Evolutionary conservation across 192 early-diverging fungal genomes (phyloP).

Genomic region (Spizellomyces punctatus): DNA sequence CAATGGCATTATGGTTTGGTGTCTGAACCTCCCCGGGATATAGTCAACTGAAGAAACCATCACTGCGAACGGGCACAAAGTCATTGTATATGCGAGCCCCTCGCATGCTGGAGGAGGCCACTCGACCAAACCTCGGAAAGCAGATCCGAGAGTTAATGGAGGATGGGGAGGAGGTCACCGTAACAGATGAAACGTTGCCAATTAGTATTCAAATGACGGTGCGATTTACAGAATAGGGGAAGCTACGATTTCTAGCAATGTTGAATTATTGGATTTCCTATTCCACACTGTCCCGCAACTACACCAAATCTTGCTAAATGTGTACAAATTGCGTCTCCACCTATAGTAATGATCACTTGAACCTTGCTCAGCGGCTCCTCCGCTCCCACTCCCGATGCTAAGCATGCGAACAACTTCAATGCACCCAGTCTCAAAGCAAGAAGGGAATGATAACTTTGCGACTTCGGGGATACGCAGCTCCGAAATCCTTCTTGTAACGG

Average conservation of each 20-base stretch:
- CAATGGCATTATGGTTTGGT: neutral
- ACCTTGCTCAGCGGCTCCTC: no score
- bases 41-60: constrained; percentile 87
- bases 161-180: constrained; percentile 71
- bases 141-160: constrained; percentile 64
- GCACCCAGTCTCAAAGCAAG: constrained; percentile 3
- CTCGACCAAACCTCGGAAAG: constrained; percentile 85
- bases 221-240: neutral
- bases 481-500: constrained; percentile 88
- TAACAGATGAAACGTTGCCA: constrained; percentile 80
- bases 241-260: neutral
- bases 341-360: no score
- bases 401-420: no score
- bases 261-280: no score
- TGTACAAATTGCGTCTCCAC: no score
- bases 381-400: no score
- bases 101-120: constrained; percentile 71
- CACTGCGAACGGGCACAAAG: constrained; percentile 56
- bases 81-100: constrained; percentile 91
- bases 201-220: constrained; percentile 38
- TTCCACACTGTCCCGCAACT: no score
- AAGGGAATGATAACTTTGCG: constrained; percentile 65
- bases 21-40: neutral
- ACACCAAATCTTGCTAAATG: no score
- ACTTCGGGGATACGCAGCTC: constrained; percentile 77